phyloP scores from a whole-genome alignment of 1,284 basidiomycete species.

The Sporisorium iseilematis-ciliati region DNA sequence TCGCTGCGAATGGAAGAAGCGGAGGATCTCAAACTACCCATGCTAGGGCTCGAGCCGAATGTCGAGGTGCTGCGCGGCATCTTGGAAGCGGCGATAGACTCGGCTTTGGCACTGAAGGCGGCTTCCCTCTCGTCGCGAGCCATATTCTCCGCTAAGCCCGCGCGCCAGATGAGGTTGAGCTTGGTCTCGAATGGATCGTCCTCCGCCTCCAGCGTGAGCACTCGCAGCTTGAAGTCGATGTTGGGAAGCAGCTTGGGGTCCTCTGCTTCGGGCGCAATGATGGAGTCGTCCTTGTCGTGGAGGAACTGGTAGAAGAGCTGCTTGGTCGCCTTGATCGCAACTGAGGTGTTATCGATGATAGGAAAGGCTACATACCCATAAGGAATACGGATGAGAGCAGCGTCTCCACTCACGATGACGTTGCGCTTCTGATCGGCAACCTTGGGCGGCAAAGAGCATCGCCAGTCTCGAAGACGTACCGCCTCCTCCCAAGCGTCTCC shows the following conservation, averaged over 20 bases:
- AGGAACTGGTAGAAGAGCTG: conserved; percentile 71
- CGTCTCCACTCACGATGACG: conserved; percentile 75
- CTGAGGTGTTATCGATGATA: conserved; percentile 70
- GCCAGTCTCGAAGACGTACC: conserved; percentile 76
- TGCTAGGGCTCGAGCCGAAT: conserved; percentile 23
- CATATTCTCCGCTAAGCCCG: conserved; percentile 81
- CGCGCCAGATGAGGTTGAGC: conserved; percentile 82
- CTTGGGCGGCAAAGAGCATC: conserved; percentile 67
- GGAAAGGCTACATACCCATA: conserved; percentile 79
- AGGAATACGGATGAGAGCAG: conserved; percentile 81
- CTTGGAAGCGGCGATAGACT: conserved; percentile 64
- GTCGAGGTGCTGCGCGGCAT: conserved; percentile 69
- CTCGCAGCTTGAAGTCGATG: conserved; percentile 75
- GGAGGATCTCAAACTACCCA: conserved; percentile 16
- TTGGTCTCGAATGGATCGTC: conserved; percentile 89
- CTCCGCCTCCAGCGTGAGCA: conserved; percentile 80
- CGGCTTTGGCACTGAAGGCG: conserved; percentile 83
- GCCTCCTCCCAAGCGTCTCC: conserved; percentile 83
- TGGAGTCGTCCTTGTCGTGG: conserved; percentile 60
- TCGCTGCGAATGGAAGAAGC: conserved; percentile 7
- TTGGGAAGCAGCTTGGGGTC: conserved; percentile 72
- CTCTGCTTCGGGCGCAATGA: conserved; percentile 63
- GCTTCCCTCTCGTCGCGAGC: conserved; percentile 83
- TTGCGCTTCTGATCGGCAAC: conserved; percentile 23
- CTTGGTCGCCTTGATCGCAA: conserved; percentile 71